phyloP scores from a whole-genome alignment of 495 filamentous ascomycete species.

The Daldinia grandis region DNA sequence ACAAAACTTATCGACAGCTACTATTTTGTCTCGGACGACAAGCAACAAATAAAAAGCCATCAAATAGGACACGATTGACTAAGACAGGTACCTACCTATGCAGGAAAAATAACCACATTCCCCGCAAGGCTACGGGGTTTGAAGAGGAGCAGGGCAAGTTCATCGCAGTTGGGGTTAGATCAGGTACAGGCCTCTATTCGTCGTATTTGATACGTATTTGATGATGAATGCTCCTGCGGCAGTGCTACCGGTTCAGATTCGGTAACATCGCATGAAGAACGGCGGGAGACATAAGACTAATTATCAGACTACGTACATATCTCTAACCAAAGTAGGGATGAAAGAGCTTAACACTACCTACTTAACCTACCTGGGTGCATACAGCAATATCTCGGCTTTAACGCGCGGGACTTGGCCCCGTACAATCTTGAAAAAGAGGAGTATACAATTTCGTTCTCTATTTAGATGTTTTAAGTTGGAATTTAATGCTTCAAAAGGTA shows the following conservation, averaged over 20 bases:
- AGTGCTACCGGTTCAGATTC: constrained; percentile 36
- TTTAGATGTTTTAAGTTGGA: background rate
- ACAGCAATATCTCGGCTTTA: background rate
- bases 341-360: background rate
- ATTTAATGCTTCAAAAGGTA: background rate
- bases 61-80: constrained; percentile 10
- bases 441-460: background rate
- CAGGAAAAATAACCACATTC: constrained; percentile 21
- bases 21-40: constrained; percentile 20
- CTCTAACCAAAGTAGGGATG: background rate
- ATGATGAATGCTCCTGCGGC: constrained; percentile 29
- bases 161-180: constrained; percentile 16
- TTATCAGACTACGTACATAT: background rate
- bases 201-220: constrained; percentile 25
- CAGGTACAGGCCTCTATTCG: constrained; percentile 18
- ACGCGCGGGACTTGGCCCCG: background rate
- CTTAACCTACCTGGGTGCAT: too few species aligned
- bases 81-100: constrained; percentile 7
- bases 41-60: constrained; percentile 2
- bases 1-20: constrained; percentile 18
- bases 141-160: constrained; percentile 20
- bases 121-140: constrained; percentile 30
- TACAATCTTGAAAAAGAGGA: background rate
- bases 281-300: constrained; percentile 21
- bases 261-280: constrained; percentile 36